Evolutionary conservation across 257 asterid species (phyloP), one percentile per base, ranked within the genome.

Genomic region (Lycium barbarum): DNA sequence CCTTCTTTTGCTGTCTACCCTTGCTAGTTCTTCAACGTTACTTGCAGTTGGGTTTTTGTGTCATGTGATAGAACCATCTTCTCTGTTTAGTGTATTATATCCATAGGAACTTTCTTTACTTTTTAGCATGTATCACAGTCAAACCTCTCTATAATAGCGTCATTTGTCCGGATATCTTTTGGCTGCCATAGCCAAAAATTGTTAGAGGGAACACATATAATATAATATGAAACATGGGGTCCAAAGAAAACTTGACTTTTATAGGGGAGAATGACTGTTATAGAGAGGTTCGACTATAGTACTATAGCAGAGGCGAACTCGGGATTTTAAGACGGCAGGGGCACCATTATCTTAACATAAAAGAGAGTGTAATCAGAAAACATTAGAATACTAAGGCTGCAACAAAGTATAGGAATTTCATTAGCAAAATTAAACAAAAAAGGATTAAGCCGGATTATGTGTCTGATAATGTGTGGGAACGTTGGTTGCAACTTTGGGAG

Each of bases 51-150:
- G 40, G 40, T n/a, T 83, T 70, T 57, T 45, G 65, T 82, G 35
- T 18, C 71, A 83, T 70, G 70, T 58, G 74, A 72, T 35, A 40
- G 65, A 57, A 83, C 49, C 57, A 20, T 83, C 58, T 70, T 83
- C 58, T 81, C 33, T 26, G 47, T 63, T 45, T 22, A 20, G 10
- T 22, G 33, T 49, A n/a, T n/a, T n/a, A 66, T 53, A 45, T 65
- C 49, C 67, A 45, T 45, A n/a, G 61, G 62, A 80, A 1, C n/a
- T 81, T 43, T 58, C 6, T 66, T 54, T 54, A 17, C 66, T 55
- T 70, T 26, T 70, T 26, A 66, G 53, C 66, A 14, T 63, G 26
- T 82, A 40, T 17, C 47, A 36, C 2, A 40, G 5, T 40, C 43
- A 40, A 40, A 40, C 43, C 43, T 2, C 43, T 2, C 53, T 61